These are phyloP conservation scores for Stellera chamaejasme DNA, from an alignment of 345 rosid species.

Conservation along the genomic window DNA sequence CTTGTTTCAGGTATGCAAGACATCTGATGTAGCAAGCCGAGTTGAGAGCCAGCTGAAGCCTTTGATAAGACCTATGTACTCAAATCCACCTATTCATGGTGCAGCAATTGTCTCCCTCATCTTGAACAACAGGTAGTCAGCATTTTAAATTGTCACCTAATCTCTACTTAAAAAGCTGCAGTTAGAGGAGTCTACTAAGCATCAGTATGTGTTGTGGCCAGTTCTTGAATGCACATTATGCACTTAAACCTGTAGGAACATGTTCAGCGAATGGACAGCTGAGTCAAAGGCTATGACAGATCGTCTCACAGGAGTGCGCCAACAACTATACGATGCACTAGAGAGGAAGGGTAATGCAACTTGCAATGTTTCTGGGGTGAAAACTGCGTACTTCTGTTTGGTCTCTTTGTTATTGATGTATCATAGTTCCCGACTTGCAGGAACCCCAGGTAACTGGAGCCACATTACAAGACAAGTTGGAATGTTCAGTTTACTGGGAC, in stretches of 20 bases:
- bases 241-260: constrained; percentile 22
- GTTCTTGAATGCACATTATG: too few relatives aligned
- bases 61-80: constrained; percentile 60
- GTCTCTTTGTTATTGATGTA: not conserved
- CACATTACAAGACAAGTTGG: constrained; percentile 66
- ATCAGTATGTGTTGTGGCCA: too few relatives aligned
- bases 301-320: constrained; percentile 54
- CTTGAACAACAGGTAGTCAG: constrained; percentile 43
- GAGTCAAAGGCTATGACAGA: constrained; percentile 69
- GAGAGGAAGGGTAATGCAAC: constrained; percentile 31
- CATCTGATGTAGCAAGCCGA: constrained; percentile 54
- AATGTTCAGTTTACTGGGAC: constrained; percentile 58
- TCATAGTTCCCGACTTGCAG: constrained; percentile 20
- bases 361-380: not conserved
- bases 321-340: constrained; percentile 49
- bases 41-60: constrained; percentile 69
- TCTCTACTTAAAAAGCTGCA: too few relatives aligned
- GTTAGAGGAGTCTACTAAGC: too few relatives aligned
- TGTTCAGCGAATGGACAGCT: constrained; percentile 58
- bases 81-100: constrained; percentile 67
- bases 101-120: constrained; percentile 63
- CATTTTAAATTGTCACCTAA: not conserved
- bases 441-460: constrained; percentile 76
- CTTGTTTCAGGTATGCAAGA: constrained; percentile 53
- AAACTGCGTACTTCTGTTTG: not conserved